Conservation (phyloP, 1,139 yeast species). For the Saccharomyces hybrid region DNA sequence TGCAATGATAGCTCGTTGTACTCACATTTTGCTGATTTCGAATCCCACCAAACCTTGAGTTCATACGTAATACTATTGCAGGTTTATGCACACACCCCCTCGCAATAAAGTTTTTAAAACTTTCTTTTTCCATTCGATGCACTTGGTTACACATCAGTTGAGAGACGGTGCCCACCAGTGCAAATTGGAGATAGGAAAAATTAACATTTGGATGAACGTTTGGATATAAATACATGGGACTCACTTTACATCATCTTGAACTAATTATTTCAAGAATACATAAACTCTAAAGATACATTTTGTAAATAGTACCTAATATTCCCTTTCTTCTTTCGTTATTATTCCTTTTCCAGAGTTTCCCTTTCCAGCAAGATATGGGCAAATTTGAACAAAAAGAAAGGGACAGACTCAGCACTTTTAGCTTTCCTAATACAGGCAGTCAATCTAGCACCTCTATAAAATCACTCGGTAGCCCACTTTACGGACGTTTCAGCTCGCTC, state of each 20-base stretch:
- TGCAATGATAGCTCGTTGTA: neutral
- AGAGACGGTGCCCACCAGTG: neutral
- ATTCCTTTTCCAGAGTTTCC: neutral
- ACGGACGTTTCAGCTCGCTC: neutral
- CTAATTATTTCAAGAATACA: neutral
- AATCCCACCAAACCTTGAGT: neutral
- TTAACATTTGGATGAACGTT: neutral
- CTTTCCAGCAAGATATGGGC: neutral
- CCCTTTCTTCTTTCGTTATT: neutral
- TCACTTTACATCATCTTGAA: neutral
- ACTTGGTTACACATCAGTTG: neutral
- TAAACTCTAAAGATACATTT: neutral
- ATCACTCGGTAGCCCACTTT: neutral
- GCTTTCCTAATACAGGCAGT: slow-evolving; percentile 6
- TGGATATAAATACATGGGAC: neutral
- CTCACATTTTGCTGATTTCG: neutral
- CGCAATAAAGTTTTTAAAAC: neutral
- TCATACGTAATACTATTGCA: neutral
- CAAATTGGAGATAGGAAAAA: neutral
- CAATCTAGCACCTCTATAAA: neutral
- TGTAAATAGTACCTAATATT: neutral
- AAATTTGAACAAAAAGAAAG: slow-evolving; percentile 4
- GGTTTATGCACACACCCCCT: neutral
- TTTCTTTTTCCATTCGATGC: neutral
- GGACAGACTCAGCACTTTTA: slow-evolving; percentile 6